Evolutionary conservation across 176 grass and related monocot species (phyloP), one percentile per base, ranked within the genome.

Genomic region (Saccharum officinarum): DNA sequence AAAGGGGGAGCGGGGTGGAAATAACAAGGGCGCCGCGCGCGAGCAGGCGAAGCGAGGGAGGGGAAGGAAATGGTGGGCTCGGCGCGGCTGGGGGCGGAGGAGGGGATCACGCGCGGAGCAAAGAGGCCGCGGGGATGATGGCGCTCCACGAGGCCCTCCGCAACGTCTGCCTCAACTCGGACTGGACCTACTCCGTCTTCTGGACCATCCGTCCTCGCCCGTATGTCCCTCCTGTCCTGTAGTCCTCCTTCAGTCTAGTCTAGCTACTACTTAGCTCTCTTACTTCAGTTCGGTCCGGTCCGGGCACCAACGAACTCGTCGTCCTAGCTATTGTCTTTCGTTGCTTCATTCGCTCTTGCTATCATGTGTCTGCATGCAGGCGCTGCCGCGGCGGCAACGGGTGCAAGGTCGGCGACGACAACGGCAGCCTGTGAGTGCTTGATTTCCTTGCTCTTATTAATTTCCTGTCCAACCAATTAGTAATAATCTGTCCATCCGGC

Each of bases 111-210:
- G 93, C 87, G 57, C 89, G 94, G 69, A 99, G 92, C 97, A 99
- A 99, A 81, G 97, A 99, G 75, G 94, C 94, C 12, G 94, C 91
- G 54, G 92, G 97, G 84, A 99, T 99, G 94, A 90, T 99, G 90
- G 97, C 97, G 62, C 97, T 99, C 31, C 97, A 99, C 79, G 97
- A 99, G 49, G 90, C 97, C 28, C 90, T 99, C 70, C 78, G 92
- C 59, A 94, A 97, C 89, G 92, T 99, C 88, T 97, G 97, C 94
- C 92, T 99, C 88, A 90, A 26, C 97, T 85, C 94, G 17, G 97
- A 99, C 84, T 99, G 97, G 97, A 97, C 97, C 8, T 99, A 99
- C 90, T 99, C 97, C 89, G 94, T 99, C 83, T 99, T 99, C 94
- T 99, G 97, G 97, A 99, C 97, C 82, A 99, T 99, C 82, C 94